Conservation (phyloP, 345 rosid species). For the Salix viminalis region DNA sequence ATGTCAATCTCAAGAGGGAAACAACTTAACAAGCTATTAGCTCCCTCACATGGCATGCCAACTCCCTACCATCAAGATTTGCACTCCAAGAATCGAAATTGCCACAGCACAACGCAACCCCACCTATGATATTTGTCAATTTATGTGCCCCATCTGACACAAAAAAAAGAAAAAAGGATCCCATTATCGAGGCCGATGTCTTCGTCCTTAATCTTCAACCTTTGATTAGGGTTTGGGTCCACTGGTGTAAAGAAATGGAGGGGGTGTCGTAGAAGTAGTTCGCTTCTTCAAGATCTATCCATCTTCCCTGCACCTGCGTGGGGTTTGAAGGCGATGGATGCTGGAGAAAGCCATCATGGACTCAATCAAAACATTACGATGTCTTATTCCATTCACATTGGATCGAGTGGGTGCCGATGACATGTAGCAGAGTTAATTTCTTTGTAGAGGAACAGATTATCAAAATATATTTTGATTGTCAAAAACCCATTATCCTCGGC, state of each 20-base stretch:
- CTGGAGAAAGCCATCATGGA: constrained; percentile 15
- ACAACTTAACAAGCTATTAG: constrained; percentile 5
- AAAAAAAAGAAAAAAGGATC: constrained; percentile 18
- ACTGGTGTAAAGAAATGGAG: constrained; percentile 18
- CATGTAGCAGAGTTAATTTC: constrained; percentile 8
- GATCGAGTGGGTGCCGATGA: constrained; percentile 20
- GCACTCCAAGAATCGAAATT: not conserved
- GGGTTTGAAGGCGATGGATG: constrained; percentile 3
- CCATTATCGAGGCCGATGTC: constrained; percentile 30
- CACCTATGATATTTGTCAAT: not conserved
- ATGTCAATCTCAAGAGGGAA: constrained; percentile 9
- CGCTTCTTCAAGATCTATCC: constrained; percentile 14
- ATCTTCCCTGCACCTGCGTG: constrained; percentile 20
- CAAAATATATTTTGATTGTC: not conserved
- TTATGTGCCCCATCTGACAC: not conserved
- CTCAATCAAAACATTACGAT: constrained; percentile 9
- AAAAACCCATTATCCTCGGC: too few relatives aligned
- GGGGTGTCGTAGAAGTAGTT: constrained; percentile 22
- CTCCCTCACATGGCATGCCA: constrained; percentile 31
- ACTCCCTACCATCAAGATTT: constrained; percentile 14
- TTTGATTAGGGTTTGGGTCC: constrained; percentile 15
- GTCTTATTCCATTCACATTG: constrained; percentile 16
- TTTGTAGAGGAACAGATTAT: constrained; percentile 4
- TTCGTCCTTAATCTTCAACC: constrained; percentile 24
- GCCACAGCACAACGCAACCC: not conserved